These are phyloP conservation scores for Lipomyces yarrowii DNA, from an alignment of 1,139 yeast species.

Conservation along the genomic window DNA sequence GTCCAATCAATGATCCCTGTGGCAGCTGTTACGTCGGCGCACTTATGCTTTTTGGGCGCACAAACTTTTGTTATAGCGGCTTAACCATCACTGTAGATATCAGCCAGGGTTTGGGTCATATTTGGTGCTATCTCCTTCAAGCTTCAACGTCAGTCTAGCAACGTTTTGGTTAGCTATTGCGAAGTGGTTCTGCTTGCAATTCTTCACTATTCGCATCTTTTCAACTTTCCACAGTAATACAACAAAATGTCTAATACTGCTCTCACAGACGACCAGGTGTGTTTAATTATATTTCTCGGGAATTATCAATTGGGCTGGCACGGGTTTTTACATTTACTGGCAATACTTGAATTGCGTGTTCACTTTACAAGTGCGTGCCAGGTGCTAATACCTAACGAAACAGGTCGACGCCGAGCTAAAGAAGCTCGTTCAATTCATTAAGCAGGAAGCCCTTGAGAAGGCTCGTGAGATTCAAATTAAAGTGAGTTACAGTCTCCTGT, in stretches of 20 bases:
- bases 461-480: slow-evolving; percentile 93
- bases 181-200: not conserved
- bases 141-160: not conserved
- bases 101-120: slow-evolving; percentile 13
- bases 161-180: not conserved
- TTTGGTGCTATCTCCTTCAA: slow-evolving; percentile 21
- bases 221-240: not conserved
- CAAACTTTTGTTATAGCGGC: not conserved
- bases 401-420: slow-evolving; percentile 93
- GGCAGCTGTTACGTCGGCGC: not conserved
- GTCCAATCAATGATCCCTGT: not conserved
- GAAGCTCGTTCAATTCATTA: slow-evolving; percentile 98
- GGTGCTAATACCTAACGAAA: not conserved
- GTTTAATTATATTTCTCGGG: slow-evolving; percentile 5
- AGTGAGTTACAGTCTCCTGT: slow-evolving; percentile 42
- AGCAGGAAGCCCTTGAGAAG: slow-evolving; percentile 98
- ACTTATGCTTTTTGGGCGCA: not conserved
- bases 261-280: slow-evolving; percentile 36
- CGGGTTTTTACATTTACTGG: not conserved
- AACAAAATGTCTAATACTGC: slow-evolving; percentile 31
- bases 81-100: not conserved
- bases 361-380: not conserved
- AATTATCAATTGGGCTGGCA: not conserved
- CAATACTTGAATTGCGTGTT: not conserved
- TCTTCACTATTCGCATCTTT: not conserved